Percentiles rank a stretch among this genome's conserved stretches.
phyloP scores from a whole-genome alignment of 345 rosid species.

The Citrus trifoliata region DNA sequence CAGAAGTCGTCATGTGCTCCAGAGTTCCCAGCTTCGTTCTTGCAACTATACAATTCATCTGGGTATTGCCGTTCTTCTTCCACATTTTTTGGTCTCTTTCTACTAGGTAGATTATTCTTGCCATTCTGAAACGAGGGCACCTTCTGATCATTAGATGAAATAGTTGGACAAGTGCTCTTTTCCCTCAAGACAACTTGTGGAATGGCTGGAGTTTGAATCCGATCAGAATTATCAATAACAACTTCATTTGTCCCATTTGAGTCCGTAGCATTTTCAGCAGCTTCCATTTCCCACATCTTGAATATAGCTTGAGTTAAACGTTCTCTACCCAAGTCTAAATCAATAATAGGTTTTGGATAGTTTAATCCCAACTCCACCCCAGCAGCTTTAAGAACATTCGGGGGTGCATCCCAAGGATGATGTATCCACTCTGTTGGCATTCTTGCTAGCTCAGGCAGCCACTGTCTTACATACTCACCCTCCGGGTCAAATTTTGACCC shows the following conservation, averaged over 20 bases:
- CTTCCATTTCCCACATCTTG: constrained; percentile 77
- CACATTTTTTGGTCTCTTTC: constrained; percentile 54
- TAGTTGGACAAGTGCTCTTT: constrained; percentile 35
- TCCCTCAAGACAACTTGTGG: constrained; percentile 41
- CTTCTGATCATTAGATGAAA: constrained; percentile 75
- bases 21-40: constrained; percentile 27
- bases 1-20: constrained; percentile 47
- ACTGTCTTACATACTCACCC: constrained; percentile 82
- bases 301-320: constrained; percentile 62
- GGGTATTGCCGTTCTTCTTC: constrained; percentile 25
- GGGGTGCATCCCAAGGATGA: constrained; percentile 92
- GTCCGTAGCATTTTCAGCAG: constrained; percentile 41
- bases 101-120: constrained; percentile 21
- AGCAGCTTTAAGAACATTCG: constrained; percentile 56
- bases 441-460: constrained; percentile 94
- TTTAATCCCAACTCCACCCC: constrained; percentile 72
- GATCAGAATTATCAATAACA: constrained; percentile 61
- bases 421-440: constrained; percentile 92
- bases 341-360: constrained; percentile 71
- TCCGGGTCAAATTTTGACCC: constrained; percentile 76
- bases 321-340: constrained; percentile 64
- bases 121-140: constrained; percentile 49
- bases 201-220: constrained; percentile 27
- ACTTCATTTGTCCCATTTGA: constrained; percentile 49
- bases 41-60: constrained; percentile 9